Evolutionary conservation across 305 asterid genomes (phyloP).

Genomic region (Fraxinus xanthoxyloides): DNA sequence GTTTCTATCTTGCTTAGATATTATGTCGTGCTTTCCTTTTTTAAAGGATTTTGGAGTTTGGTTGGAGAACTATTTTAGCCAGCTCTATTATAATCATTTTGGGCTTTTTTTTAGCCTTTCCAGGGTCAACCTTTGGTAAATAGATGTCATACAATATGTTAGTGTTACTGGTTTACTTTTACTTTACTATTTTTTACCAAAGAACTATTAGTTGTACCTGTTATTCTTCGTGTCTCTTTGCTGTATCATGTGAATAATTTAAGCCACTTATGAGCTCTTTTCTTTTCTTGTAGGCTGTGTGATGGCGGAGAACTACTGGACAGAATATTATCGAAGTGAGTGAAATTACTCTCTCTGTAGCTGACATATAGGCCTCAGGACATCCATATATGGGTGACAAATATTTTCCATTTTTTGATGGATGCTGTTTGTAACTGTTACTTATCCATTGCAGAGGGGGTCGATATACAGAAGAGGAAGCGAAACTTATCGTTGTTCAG

Average conservation of each 20-base stretch:
- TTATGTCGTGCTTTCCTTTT: background rate
- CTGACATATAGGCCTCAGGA: background rate
- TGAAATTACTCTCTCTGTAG: conserved; percentile 5
- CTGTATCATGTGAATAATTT: conserved; percentile 6
- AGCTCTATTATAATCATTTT: background rate
- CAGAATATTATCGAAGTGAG: conserved; percentile 78
- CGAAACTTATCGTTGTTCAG: conserved; percentile 77
- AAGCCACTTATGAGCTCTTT: conserved; percentile 7
- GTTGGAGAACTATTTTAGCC: background rate
- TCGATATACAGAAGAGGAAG: conserved; percentile 85
- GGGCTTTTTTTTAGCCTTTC: background rate
- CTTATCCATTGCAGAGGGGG: conserved; percentile 72
- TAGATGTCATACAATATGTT: background rate
- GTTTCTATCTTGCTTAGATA: background rate
- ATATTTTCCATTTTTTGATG: conserved; percentile 25
- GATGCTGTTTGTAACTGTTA: conserved; percentile 16
- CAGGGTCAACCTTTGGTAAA: background rate
- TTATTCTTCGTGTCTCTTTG: background rate
- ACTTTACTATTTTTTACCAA: background rate
- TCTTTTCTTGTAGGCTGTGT: conserved; percentile 63
- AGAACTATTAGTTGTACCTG: background rate
- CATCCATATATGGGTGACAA: conserved; percentile 3
- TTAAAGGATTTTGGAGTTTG: background rate
- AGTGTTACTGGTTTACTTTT: background rate
- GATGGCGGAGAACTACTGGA: conserved; percentile 98